Evolutionary conservation across 495 filamentous ascomycete genomes (phyloP), one percentile per base, ranked within the genome.

Genomic region (Penicillium diatomitis): DNA sequence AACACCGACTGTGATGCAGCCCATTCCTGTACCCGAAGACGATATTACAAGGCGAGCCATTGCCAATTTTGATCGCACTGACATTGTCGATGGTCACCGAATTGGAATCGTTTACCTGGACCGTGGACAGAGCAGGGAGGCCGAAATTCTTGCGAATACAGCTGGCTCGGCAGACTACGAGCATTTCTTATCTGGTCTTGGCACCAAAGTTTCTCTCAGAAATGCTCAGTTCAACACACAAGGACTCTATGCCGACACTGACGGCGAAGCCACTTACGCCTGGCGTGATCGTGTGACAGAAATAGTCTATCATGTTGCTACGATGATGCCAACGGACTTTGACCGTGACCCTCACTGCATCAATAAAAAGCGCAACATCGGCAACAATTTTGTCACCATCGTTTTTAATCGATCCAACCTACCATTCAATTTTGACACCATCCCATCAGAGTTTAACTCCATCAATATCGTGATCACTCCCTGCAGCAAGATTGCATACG

Each of bases 321-420:
- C 90, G 8, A 86, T 95, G 77, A 99, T 99, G 94, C 94, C 94
- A 8, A 92, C 87, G 12, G 77, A 90, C 61, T 71, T 83, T 29
- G 79, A 86, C 31, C 72, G 78, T 37, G 89, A 96, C 57, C 80
- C 84, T 9, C 74, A 76, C 9, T 90, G 84, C 55, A 79, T 82
- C 53, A 77, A 78, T 59, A 99, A 99, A 72, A 99, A 99, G 64
- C 76, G 82, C 4, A 95, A 99, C 58, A 89, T 95, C 38, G 94
- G 94, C 37, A 99, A 99, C 58, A 95, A 99, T 69, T 94, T 85
- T 57, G 94, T 99, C 54, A 97, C 94, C 57, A 95, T 99, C 56
- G 82, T 99, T 43, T 99, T 90, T 71, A 99, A 99, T 62, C 86
- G 92, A 50, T 96, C 90, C 10, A 91, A 95, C 28, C 60, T 79